Percentiles rank a stretch among this genome's conserved stretches.
Conservation (phyloP, 208 protist species). For the Leishmania gerbilli region DNA sequence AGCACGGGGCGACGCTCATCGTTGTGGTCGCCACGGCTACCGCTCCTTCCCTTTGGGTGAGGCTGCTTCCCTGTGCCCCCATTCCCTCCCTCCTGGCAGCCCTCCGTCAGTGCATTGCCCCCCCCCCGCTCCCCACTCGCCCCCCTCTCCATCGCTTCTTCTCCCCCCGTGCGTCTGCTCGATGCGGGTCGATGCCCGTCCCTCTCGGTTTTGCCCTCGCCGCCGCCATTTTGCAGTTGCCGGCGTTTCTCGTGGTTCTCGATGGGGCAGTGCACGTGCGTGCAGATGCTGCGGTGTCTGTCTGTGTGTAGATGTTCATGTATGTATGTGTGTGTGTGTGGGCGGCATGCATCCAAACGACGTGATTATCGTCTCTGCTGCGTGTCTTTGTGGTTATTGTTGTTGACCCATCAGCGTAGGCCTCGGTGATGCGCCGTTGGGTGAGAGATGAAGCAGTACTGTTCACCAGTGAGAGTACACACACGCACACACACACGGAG, state of each 20-base stretch:
- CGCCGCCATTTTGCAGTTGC: neutral
- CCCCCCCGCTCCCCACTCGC: neutral
- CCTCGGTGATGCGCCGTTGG: no score
- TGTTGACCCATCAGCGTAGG: no score
- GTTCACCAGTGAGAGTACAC: neutral
- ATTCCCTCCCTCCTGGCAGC: neutral
- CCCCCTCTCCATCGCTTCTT: neutral
- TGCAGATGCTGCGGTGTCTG: neutral
- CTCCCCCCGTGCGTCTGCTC: neutral
- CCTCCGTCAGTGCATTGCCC: neutral
- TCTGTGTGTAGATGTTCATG: neutral
- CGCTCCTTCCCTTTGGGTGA: neutral
- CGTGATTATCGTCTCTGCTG: no score
- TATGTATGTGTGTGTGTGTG: neutral
- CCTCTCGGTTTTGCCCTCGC: neutral
- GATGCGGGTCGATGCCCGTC: neutral
- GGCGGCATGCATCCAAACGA: no score
- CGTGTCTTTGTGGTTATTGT: no score
- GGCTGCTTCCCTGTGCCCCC: neutral
- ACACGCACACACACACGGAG: no score
- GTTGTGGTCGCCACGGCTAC: neutral
- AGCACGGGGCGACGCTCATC: neutral
- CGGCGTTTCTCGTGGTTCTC: neutral
- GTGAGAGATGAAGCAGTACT: no score
- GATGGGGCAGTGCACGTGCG: neutral